Conservation (phyloP, 768 basidiomycete genomes). For the Boletales sp. region DNA sequence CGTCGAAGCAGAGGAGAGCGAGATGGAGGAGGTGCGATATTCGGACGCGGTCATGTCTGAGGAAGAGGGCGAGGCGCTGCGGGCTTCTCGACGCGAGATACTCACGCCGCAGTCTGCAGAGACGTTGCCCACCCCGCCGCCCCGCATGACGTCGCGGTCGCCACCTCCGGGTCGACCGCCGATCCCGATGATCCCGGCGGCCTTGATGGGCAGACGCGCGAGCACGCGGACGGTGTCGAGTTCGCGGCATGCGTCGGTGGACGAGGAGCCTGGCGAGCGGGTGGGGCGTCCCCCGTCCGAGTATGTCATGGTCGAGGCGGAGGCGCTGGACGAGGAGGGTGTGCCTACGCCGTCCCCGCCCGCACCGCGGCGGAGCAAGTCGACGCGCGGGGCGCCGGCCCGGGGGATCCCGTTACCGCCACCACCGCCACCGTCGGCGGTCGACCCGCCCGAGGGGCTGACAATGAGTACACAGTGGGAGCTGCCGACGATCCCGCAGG, state of each 20-base stretch:
- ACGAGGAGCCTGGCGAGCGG: conserved; percentile 18
- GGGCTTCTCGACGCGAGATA: background rate
- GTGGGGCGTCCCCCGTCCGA: conserved; percentile 38
- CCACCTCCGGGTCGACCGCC: conserved; percentile 37
- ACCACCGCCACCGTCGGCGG: conserved; percentile 37
- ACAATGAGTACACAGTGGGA: conserved; percentile 59
- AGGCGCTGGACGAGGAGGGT: conserved; percentile 32
- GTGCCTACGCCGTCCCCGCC: conserved; percentile 30
- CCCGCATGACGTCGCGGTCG: conserved; percentile 30
- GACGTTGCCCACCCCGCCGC: conserved; percentile 46
- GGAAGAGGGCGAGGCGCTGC: conserved; percentile 32
- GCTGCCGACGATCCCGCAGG: conserved; percentile 55
- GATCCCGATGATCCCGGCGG: conserved; percentile 34
- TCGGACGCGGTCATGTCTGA: conserved; percentile 44
- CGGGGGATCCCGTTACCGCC: conserved; percentile 30
- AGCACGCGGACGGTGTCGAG: conserved; percentile 34
- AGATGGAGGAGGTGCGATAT: conserved; percentile 62
- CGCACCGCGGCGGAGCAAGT: conserved; percentile 35
- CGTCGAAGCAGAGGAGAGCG: conserved; percentile 70
- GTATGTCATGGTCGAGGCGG: conserved; percentile 64
- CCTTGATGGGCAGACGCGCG: conserved; percentile 32
- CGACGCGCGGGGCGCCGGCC: conserved; percentile 24
- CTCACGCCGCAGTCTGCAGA: conserved; percentile 19
- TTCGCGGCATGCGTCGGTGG: conserved; percentile 38
- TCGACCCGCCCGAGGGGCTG: conserved; percentile 30